Conservation (phyloP, 129 eudicot genomes). For the Flaveria brownii region DNA sequence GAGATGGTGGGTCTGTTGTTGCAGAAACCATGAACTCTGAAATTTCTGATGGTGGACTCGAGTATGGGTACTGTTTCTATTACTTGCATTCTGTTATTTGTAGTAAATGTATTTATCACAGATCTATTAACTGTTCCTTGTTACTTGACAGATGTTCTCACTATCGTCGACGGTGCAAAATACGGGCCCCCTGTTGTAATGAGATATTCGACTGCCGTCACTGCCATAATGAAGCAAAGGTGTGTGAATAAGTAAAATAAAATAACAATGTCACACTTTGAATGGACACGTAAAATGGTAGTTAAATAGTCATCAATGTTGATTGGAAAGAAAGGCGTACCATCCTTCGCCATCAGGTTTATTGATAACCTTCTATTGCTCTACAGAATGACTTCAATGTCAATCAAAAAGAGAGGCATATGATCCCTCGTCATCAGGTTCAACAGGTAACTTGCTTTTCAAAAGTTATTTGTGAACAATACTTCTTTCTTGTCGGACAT, state of each 20-base stretch:
- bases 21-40: slow-evolving; percentile 31
- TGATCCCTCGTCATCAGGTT: slow-evolving; percentile 69
- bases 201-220: slow-evolving; percentile 82
- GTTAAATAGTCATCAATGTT: background rate
- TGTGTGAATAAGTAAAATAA: slow-evolving; percentile 13
- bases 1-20: slow-evolving; percentile 22
- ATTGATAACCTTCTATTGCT: slow-evolving; percentile 22
- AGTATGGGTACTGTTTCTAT: slow-evolving; percentile 57
- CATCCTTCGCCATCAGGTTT: too few species aligned
- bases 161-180: slow-evolving; percentile 69
- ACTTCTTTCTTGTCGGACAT: background rate
- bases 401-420: slow-evolving; percentile 58
- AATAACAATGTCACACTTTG: background rate
- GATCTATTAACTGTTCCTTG: slow-evolving; percentile 2
- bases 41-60: slow-evolving; percentile 50
- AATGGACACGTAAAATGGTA: background rate
- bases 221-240: slow-evolving; percentile 91
- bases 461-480: background rate
- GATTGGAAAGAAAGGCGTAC: too few species aligned
- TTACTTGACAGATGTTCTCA: slow-evolving; percentile 63
- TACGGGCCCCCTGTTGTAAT: slow-evolving; percentile 86
- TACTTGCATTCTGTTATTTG: slow-evolving; percentile 9
- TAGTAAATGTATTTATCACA: background rate
- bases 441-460: slow-evolving; percentile 46
- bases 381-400: slow-evolving; percentile 63